Base-by-base conservation (phyloP, 768 basidiomycete species). In the Russula brevipes region DNA sequence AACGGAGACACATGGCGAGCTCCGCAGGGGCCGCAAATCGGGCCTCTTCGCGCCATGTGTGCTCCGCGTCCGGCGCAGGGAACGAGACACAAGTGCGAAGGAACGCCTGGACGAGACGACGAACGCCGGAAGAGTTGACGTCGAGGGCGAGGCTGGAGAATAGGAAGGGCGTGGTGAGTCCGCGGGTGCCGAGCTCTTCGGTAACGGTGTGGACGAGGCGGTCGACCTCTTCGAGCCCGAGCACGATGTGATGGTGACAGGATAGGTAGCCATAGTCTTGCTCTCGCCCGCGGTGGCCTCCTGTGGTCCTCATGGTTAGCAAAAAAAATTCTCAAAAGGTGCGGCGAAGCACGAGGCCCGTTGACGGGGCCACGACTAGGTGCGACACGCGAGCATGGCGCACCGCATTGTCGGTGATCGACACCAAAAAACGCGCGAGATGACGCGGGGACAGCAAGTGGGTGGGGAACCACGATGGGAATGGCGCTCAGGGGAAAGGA, bases 91-190 rank as follows among this genome's bases (percentile, higher is more conserved):
- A 88, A 5, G 84, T 85, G 46, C 80, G 77, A n/a, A 97, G 75
- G 75, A 95, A 98, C 7, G 86, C 76, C n/a, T 84, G 80, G 64
- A 96, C 86, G 58, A 98, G 82, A 54, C 87, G 79, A 69, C 82
- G 86, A 69, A 93, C 85, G 39, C 85, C 82, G n/a, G 85, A 77
- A 6, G 85, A 77, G 47, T 85, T 88, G 46, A 95, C 80, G 70
- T 97, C 94, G 64, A 98, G 84, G 16, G 94, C 94, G 68, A 88
- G 84, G 35, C 84, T 85, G 42, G 91, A 91, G 78, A 98, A 96
- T 65, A 98, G 86, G 76, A 97, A 88, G 24, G 95, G 94, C 3
- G 91, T 93, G 24, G 88, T 87, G 64, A 97, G 81, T 10, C 79
- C 89, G 69, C 89, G 80, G 59, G 82, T 79, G 66, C 80, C 81